Percentiles rank a stretch among this genome's conserved stretches.
Evolutionary conservation across 805 yeast genomes (phyloP).

Genomic region (Candida maris): DNA sequence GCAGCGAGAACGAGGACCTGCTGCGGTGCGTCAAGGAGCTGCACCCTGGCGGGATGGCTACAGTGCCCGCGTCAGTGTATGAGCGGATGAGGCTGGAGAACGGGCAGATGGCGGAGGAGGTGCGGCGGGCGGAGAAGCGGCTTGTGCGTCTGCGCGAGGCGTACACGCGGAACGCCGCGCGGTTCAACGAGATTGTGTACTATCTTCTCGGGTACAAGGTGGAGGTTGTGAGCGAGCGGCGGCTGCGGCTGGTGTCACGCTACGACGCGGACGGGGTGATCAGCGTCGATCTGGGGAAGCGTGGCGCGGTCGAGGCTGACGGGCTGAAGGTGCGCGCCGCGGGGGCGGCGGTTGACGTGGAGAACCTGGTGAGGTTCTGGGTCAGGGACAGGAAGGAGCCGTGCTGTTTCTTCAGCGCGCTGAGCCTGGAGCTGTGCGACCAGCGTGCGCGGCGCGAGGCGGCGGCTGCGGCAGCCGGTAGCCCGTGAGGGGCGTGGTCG

Average conservation of each 20-base stretch:
- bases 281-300: slow-evolving; percentile 17
- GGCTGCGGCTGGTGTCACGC: slow-evolving; percentile 44
- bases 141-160: slow-evolving; percentile 51
- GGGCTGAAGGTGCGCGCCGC: not conserved
- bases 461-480: too few species aligned
- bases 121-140: slow-evolving; percentile 49
- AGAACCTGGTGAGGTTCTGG: slow-evolving; percentile 61
- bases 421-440: slow-evolving; percentile 65
- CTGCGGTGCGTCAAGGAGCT: slow-evolving; percentile 21
- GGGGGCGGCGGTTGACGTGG: slow-evolving; percentile 37
- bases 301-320: slow-evolving; percentile 1
- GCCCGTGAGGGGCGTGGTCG: too few species aligned
- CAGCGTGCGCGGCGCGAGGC: slow-evolving; percentile 8
- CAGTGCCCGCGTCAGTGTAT: slow-evolving; percentile 59
- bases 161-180: slow-evolving; percentile 63
- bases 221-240: slow-evolving; percentile 57
- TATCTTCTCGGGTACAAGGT: slow-evolving; percentile 68
- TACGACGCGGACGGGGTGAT: slow-evolving; percentile 22
- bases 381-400: slow-evolving; percentile 63
- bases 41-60: slow-evolving; percentile 4
- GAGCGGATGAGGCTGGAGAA: slow-evolving; percentile 59
- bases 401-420: slow-evolving; percentile 74
- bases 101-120: slow-evolving; percentile 41
- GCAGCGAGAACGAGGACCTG: slow-evolving; percentile 57
- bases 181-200: slow-evolving; percentile 64